Evolutionary conservation across 106 monocot genomes (phyloP).

Genomic region (Acanthochlamys bracteata): DNA sequence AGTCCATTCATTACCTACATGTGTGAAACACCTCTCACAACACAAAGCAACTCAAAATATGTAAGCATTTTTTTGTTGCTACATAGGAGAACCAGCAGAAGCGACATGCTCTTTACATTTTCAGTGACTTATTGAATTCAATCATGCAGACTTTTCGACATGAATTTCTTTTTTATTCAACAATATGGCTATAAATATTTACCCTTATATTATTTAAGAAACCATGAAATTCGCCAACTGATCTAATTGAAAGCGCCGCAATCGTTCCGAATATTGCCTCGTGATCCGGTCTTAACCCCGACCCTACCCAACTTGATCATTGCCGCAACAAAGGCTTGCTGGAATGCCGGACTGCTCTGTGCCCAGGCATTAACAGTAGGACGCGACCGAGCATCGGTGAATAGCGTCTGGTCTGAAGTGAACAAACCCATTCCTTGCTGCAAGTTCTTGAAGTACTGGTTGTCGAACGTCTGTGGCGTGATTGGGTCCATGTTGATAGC

Average conservation of each 20-base stretch:
- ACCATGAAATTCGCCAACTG: too few species aligned
- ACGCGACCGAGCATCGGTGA: constrained; percentile 40
- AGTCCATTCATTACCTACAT: too few species aligned
- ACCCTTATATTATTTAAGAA: too few species aligned
- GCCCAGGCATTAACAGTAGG: constrained; percentile 58
- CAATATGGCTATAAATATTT: too few species aligned
- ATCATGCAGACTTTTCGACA: too few species aligned
- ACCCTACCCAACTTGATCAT: constrained; percentile 69
- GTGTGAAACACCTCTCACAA: too few species aligned
- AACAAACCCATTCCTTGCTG: constrained; percentile 59
- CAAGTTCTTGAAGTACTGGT: constrained; percentile 69
- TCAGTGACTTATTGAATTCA: too few species aligned
- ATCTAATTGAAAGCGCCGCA: constrained; percentile 44
- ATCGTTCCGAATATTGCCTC: constrained; percentile 52
- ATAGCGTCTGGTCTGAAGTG: constrained; percentile 63
- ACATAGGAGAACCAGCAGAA: too few species aligned
- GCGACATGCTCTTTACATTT: too few species aligned
- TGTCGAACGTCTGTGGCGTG: constrained; percentile 60
- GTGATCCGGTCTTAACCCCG: constrained; percentile 53
- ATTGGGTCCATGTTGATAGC: constrained; percentile 52
- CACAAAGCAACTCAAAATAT: too few species aligned
- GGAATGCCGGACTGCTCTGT: constrained; percentile 21
- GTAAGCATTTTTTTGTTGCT: too few species aligned
- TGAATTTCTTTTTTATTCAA: too few species aligned
- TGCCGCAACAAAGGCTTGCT: constrained; percentile 41